These are phyloP conservation scores for Imleria badia DNA, from an alignment of 768 basidiomycete genomes.

Conservation along the genomic window DNA sequence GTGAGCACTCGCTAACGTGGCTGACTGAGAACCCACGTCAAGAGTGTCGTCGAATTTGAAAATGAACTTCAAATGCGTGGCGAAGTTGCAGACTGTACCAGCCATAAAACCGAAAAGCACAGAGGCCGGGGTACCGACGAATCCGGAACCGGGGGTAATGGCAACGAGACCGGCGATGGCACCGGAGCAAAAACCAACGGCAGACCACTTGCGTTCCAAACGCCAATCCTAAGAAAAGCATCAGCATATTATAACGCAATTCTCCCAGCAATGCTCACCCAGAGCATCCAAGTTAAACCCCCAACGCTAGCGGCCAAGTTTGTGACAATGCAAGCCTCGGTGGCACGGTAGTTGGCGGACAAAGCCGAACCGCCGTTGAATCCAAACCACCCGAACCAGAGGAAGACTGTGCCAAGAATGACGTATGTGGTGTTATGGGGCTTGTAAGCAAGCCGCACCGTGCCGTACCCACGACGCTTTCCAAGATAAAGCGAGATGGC, in stretches of 20 bases:
- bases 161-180: constrained; percentile 89
- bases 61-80: constrained; percentile 91
- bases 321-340: constrained; percentile 88
- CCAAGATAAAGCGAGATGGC: constrained; percentile 92
- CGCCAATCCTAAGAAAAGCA: constrained; percentile 66
- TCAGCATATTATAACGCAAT: neutral
- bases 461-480: constrained; percentile 88
- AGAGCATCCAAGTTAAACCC: constrained; percentile 90
- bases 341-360: constrained; percentile 83
- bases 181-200: constrained; percentile 94
- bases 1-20: neutral
- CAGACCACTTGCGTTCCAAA: constrained; percentile 90
- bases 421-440: constrained; percentile 94
- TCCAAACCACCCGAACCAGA: constrained; percentile 97
- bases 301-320: constrained; percentile 90
- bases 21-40: constrained; percentile 49
- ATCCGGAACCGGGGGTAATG: constrained; percentile 85
- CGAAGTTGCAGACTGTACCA: constrained; percentile 86
- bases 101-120: constrained; percentile 85
- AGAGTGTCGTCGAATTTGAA: constrained; percentile 76
- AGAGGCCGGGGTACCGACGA: constrained; percentile 80
- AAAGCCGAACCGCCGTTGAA: constrained; percentile 94
- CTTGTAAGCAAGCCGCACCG: constrained; percentile 86
- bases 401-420: constrained; percentile 87
- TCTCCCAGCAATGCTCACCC: constrained; percentile 47